A percentile compares a stretch with the other conserved stretches of the same genome.
phyloP scores from a whole-genome alignment of 257 asterid species.

The Petrea volubilis region DNA sequence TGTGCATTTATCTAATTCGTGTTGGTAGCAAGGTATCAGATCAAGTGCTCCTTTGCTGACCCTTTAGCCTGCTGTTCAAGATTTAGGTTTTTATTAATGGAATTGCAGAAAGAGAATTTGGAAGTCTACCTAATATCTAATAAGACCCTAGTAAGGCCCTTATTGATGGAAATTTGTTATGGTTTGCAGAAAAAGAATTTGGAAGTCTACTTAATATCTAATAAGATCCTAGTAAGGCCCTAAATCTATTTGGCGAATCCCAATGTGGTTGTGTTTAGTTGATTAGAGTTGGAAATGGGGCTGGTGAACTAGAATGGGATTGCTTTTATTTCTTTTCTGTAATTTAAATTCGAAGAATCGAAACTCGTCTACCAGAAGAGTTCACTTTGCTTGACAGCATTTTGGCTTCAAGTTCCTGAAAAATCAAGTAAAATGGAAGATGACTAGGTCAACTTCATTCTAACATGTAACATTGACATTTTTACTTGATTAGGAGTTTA shows the following conservation, averaged over 20 bases:
- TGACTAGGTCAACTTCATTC: neutral
- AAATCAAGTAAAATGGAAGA: slow-evolving; percentile 2
- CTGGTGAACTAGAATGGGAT: neutral
- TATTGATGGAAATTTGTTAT: neutral
- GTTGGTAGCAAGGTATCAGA: slow-evolving; percentile 2
- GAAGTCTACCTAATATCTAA: no score
- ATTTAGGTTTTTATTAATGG: neutral
- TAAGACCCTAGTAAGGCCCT: no score
- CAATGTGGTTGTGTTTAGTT: slow-evolving; percentile 9
- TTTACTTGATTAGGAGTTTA: neutral
- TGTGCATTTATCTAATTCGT: slow-evolving; percentile 4
- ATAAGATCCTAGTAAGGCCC: neutral
- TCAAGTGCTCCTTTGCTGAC: neutral
- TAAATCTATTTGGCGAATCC: neutral
- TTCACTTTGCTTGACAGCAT: neutral
- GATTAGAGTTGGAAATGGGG: slow-evolving; percentile 8
- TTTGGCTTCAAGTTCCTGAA: slow-evolving; percentile 10
- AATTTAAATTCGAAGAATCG: neutral
- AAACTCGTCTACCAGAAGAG: neutral
- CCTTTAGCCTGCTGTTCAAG: slow-evolving; percentile 2
- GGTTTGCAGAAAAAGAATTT: neutral
- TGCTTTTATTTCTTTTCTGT: neutral
- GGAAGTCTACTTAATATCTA: neutral
- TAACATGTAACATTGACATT: neutral
- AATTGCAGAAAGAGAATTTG: no score